phyloP scores from a whole-genome alignment of 805 yeast genomes.

The Spathaspora hagerdaliae region DNA sequence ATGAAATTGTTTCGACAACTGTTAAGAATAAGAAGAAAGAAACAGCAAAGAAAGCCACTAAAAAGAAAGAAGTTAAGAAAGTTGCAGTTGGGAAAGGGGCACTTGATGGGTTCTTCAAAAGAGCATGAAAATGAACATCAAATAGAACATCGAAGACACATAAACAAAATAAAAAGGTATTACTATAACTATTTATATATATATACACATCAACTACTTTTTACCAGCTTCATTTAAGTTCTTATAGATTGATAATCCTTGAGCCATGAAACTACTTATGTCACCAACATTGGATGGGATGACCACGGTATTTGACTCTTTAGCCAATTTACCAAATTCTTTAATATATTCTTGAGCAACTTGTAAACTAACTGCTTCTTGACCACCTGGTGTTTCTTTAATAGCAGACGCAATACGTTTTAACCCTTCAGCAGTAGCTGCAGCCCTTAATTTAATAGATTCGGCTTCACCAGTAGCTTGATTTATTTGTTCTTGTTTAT shows the following conservation, averaged over 20 bases:
- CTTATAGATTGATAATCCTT: constrained; percentile 71
- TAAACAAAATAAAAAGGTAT: neutral
- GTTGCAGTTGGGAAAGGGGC: constrained; percentile 64
- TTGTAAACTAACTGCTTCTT: constrained; percentile 71
- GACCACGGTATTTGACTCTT: constrained; percentile 73
- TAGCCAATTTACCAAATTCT: constrained; percentile 78
- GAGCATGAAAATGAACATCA: neutral
- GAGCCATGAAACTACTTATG: constrained; percentile 67
- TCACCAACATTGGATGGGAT: constrained; percentile 76
- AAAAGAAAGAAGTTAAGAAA: constrained; percentile 28
- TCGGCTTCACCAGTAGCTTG: constrained; percentile 73
- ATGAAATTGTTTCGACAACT: constrained; percentile 15
- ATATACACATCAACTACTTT: constrained; percentile 9
- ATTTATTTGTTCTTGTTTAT: constrained; percentile 57
- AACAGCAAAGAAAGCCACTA: constrained; percentile 13
- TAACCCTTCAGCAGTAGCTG: constrained; percentile 73
- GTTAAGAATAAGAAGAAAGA: constrained; percentile 20
- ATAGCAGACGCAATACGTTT: constrained; percentile 64
- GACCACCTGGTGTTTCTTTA: constrained; percentile 62
- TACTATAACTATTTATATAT: neutral
- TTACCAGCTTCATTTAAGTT: constrained; percentile 31
- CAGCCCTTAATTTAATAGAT: constrained; percentile 59
- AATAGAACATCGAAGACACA: neutral
- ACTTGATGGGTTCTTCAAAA: constrained; percentile 60
- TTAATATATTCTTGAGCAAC: constrained; percentile 82